Conservation (phyloP, 148 eudicot species). For the Salicornia ramosissima region DNA sequence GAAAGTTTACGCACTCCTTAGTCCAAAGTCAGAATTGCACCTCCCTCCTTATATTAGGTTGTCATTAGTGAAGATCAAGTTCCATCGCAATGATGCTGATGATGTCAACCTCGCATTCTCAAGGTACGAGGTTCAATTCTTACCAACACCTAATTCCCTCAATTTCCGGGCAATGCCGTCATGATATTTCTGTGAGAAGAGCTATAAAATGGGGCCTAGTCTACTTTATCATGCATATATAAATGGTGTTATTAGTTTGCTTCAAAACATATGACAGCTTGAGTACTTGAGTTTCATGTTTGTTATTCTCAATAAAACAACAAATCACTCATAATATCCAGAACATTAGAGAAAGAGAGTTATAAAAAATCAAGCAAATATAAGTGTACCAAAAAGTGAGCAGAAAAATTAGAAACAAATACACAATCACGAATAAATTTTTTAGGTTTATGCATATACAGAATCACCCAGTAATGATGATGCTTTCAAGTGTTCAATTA, state of each 20-base stretch:
- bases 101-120: no score
- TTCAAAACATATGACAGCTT: neutral
- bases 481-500: slow-evolving; percentile 29
- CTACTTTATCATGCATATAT: no score
- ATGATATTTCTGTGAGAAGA: no score
- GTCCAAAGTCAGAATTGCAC: no score
- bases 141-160: no score
- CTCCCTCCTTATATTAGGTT: no score
- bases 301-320: neutral
- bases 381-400: slow-evolving; percentile 3
- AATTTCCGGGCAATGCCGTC: no score
- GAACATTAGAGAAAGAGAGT: neutral
- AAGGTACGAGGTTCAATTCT: no score
- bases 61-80: no score
- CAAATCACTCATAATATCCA: neutral
- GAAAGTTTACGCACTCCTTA: no score
- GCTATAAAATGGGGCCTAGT: no score
- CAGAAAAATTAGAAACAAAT: slow-evolving; percentile 6
- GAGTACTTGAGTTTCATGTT: neutral
- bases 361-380: neutral
- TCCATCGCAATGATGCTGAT: no score
- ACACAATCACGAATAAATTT: slow-evolving; percentile 8
- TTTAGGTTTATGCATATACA: slow-evolving; percentile 9
- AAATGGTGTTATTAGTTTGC: neutral
- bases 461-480: slow-evolving; percentile 23